Conservation (phyloP, 2,329 filamentous ascomycete genomes). For the Epichloe glyceriae region DNA sequence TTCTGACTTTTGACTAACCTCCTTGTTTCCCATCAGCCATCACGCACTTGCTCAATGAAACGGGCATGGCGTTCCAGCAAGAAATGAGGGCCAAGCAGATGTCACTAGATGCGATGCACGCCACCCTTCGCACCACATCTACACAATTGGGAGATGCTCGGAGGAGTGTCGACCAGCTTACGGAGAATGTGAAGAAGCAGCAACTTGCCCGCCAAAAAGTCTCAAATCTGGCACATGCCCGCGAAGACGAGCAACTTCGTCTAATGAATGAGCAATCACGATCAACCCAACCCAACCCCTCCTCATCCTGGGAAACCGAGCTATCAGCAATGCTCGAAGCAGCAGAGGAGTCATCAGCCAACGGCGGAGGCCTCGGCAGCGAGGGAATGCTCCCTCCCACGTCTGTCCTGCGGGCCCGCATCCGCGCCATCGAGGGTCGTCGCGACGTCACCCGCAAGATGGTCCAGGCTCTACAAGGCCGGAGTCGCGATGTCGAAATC, state of each 20-base stretch:
- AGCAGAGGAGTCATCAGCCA: constrained; percentile 22
- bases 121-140: constrained; percentile 68
- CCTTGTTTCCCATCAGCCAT: constrained; percentile 44
- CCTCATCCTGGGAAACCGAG: constrained; percentile 40
- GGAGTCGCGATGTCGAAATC: constrained; percentile 71
- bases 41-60: constrained; percentile 66
- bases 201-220: constrained; percentile 59
- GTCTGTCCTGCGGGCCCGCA: constrained; percentile 49
- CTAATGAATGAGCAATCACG: constrained; percentile 28
- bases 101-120: constrained; percentile 69
- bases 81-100: constrained; percentile 77
- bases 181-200: constrained; percentile 50
- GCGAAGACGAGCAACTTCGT: constrained; percentile 53
- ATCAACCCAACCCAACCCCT: constrained; percentile 31
- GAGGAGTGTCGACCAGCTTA: constrained; percentile 57
- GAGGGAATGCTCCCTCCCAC: constrained; percentile 41
- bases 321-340: constrained; percentile 33
- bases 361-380: constrained; percentile 23
- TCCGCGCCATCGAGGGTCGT: constrained; percentile 57
- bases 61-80: constrained; percentile 64
- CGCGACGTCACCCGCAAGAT: constrained; percentile 55
- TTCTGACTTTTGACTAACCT: neutral
- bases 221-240: constrained; percentile 61
- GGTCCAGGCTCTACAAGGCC: constrained; percentile 58
- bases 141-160: constrained; percentile 66